These are phyloP conservation scores for Entophlyctis helioformis DNA, from an alignment of 192 early-diverging fungal genomes.

Conservation along the genomic window DNA sequence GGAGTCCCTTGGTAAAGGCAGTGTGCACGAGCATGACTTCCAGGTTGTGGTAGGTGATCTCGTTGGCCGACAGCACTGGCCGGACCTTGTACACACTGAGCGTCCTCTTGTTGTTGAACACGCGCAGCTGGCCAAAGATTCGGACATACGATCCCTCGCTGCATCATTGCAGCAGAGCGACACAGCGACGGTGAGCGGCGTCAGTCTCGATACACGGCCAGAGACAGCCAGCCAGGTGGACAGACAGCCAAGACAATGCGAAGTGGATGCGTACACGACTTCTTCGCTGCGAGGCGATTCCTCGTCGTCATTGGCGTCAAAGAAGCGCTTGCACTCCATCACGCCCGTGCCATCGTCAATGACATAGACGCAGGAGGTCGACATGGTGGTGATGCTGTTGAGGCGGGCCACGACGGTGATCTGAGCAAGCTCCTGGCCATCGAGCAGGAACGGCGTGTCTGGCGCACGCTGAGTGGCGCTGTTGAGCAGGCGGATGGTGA, in stretches of 20 bases:
- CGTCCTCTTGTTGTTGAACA: conserved; percentile 42
- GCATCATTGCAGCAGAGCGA: neutral
- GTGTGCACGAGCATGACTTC: conserved; percentile 57
- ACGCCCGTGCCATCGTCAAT: conserved; percentile 72
- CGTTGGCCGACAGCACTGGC: conserved; percentile 57
- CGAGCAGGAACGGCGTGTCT: conserved; percentile 55
- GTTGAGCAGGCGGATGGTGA: conserved; percentile 69
- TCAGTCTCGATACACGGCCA: too few relatives aligned
- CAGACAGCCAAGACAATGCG: too few relatives aligned
- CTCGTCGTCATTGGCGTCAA: conserved; percentile 28
- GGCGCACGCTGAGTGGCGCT: conserved; percentile 26
- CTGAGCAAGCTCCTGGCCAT: conserved; percentile 57
- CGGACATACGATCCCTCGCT: conserved; percentile 59
- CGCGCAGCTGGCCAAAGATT: conserved; percentile 55
- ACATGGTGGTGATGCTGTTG: conserved; percentile 36
- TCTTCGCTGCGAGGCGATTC: too few relatives aligned
- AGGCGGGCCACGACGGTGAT: conserved; percentile 62
- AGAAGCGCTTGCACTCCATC: conserved; percentile 60
- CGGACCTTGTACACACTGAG: conserved; percentile 46
- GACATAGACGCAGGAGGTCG: conserved; percentile 51
- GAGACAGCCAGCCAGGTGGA: too few relatives aligned
- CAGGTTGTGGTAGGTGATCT: conserved; percentile 64
- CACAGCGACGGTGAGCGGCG: too few relatives aligned
- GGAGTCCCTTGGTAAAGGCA: conserved; percentile 34
- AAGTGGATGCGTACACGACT: too few relatives aligned